Conservation (phyloP, 208 protist genomes). For the Novymonas esmeraldas region DNA sequence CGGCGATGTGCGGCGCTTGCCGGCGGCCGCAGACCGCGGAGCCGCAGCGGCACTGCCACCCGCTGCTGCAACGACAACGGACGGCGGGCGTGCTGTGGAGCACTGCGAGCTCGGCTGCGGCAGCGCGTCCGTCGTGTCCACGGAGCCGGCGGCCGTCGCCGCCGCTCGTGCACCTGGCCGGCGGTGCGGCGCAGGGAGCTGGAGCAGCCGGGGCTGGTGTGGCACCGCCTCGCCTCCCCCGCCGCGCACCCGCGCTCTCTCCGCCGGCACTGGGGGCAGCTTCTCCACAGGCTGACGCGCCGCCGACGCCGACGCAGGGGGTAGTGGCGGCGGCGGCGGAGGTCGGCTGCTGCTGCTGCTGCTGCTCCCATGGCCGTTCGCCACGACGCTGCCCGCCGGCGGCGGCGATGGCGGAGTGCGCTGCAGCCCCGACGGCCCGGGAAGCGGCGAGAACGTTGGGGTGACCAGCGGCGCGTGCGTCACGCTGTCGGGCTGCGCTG, state of each 20-base stretch:
- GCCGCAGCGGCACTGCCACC: background rate
- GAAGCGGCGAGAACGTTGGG: background rate
- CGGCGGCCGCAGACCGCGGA: background rate
- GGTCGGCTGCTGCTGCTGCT: too few species aligned
- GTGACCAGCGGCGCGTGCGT: background rate
- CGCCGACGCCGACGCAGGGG: background rate
- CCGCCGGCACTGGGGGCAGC: background rate
- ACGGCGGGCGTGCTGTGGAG: conserved; percentile 12
- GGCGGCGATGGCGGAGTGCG: background rate
- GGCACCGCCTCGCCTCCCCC: background rate
- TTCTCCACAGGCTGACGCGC: background rate
- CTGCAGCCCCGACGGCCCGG: background rate
- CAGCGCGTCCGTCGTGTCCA: conserved; percentile 1
- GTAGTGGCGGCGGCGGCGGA: too few species aligned
- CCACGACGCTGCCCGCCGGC: background rate
- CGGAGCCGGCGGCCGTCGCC: background rate
- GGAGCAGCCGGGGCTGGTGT: background rate
- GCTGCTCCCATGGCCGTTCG: background rate
- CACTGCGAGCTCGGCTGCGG: conserved; percentile 15
- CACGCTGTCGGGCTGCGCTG: background rate
- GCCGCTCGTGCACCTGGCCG: background rate
- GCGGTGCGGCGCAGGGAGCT: background rate
- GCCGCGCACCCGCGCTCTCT: background rate
- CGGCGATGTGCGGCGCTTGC: background rate
- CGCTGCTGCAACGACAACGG: background rate